Evolutionary conservation across 2,329 filamentous ascomycete species (phyloP).

Genomic region (Cercospora canescens): DNA sequence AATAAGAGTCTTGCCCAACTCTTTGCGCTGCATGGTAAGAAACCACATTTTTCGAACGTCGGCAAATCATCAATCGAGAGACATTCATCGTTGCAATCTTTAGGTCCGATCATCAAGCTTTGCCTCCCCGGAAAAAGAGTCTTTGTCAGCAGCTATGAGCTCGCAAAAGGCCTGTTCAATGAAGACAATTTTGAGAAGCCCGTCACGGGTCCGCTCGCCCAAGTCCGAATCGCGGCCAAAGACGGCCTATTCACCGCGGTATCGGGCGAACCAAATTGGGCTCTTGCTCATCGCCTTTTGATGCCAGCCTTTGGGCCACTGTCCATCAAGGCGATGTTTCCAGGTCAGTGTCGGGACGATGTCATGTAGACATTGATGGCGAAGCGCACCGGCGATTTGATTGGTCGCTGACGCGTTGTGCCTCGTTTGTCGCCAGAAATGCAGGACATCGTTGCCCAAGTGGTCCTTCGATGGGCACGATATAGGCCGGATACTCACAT

Average conservation of each 20-base stretch:
- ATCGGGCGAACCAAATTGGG: conserved; percentile 42
- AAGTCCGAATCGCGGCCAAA: conserved; percentile 59
- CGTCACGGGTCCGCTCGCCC: conserved; percentile 50
- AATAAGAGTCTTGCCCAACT: conserved; percentile 57
- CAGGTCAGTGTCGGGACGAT: too few relatives aligned
- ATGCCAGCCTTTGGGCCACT: conserved; percentile 67
- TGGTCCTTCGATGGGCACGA: conserved; percentile 39
- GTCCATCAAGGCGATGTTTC: conserved; percentile 63
- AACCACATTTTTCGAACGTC: too few relatives aligned
- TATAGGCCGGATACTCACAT: conserved; percentile 59
- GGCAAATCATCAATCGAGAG: too few relatives aligned
- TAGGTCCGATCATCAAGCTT: conserved; percentile 1
- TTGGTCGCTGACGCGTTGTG: too few relatives aligned
- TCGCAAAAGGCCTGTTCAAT: conserved; percentile 43
- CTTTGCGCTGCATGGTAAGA: too few relatives aligned
- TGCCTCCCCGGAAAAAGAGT: too few relatives aligned
- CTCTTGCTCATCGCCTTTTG: conserved; percentile 38
- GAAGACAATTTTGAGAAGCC: conserved; percentile 58
- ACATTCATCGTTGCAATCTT: conserved; percentile 6
- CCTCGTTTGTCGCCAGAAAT: conserved; percentile 60
- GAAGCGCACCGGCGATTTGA: too few relatives aligned
- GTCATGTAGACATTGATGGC: too few relatives aligned
- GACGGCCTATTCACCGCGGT: conserved; percentile 45
- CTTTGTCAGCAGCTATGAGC: conserved; percentile 18
- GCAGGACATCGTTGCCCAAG: conserved; percentile 36